Base-by-base conservation (phyloP, 495 filamentous ascomycete genomes). In the Podospora didyma region DNA sequence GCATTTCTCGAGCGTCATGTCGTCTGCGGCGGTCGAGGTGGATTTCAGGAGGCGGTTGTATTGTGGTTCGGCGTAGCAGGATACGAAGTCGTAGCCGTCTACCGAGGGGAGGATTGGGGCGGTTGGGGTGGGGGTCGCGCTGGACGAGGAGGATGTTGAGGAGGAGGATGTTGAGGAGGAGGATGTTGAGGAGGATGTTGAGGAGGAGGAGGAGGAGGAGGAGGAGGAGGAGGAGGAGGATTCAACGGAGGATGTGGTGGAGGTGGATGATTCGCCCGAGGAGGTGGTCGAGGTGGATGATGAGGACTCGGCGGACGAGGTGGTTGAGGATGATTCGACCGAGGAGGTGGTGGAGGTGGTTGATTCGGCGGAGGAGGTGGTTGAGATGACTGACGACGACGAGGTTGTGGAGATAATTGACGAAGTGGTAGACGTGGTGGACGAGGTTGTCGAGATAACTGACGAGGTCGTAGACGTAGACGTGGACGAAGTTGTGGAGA, bases 21-120 rank as follows among this genome's bases (percentile, higher is more conserved):
- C 54, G 54, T 74, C 58, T 20, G 70, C 61, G 14, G 64, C 60
- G 16, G 62, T 72, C 0, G 63, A 68, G 2, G 69, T 68, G 17
- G 45, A 31, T 2, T 17, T 11, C 28, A 88, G 77, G n/a, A 82
- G 80, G 44, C 85, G 85, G 41, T 31, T 23, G 6, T 21, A 31
- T 5, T 14, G 26, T 7, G 48, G 22, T 17, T 50, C 48, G 5
- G 11, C 4, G 11, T 17, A 50, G 48, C 48, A 50, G 48, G 10
- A 7, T 9, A 50, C 26, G 4, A 14, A 50, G 48, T 50, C 17
- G 28, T 50, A 50, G 22, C 48, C 48, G 10, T 50, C 9, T 0
- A 50, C 26, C 7, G 48, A 5, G 3, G 48, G 48, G 28, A 34
- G 35, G n/a, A n/a, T n/a, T n/a, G 26, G 24, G 24, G 48, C 48